Conservation (phyloP, 371 early-diverging fungal genomes). For the Capillidium rhysosporum region DNA sequence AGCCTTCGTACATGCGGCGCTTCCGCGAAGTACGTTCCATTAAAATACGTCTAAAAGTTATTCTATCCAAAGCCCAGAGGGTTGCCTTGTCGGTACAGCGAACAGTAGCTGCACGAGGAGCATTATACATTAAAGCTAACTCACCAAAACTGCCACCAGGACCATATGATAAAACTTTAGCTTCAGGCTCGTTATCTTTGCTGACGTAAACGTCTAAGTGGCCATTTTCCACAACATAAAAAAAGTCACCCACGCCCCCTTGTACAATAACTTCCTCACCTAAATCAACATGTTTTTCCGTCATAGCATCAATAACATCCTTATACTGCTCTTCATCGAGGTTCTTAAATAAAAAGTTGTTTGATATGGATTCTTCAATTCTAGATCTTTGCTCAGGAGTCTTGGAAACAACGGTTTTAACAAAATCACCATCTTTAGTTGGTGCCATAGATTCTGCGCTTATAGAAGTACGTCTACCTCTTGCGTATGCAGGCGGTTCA, state of each 20-base stretch:
- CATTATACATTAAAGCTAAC: slow-evolving; percentile 79
- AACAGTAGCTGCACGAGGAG: slow-evolving; percentile 76
- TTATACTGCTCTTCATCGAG: slow-evolving; percentile 88
- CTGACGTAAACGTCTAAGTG: slow-evolving; percentile 44
- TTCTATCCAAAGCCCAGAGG: slow-evolving; percentile 70
- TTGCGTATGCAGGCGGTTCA: slow-evolving; percentile 26
- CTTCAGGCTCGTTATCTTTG: slow-evolving; percentile 10
- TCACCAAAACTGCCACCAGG: slow-evolving; percentile 69
- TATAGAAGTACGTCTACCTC: slow-evolving; percentile 86
- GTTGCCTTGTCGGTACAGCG: slow-evolving; percentile 34
- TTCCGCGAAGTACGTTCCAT: slow-evolving; percentile 53
- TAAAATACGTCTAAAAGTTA: slow-evolving; percentile 54
- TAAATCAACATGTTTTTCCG: slow-evolving; percentile 25
- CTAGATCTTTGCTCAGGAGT: slow-evolving; percentile 58
- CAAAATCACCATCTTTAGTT: slow-evolving; percentile 50
- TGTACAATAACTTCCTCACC: slow-evolving; percentile 64
- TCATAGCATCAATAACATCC: slow-evolving; percentile 46
- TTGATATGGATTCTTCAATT: slow-evolving; percentile 55
- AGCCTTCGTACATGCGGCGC: slow-evolving; percentile 55
- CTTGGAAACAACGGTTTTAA: slow-evolving; percentile 72
- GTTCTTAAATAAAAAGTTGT: slow-evolving; percentile 82
- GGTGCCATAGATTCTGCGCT: slow-evolving; percentile 94
- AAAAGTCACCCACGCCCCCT: slow-evolving; percentile 66
- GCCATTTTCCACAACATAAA: slow-evolving; percentile 74
- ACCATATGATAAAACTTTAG: slow-evolving; percentile 38